A percentile compares a stretch with the other conserved stretches of the same genome.
phyloP scores from a whole-genome alignment of 306 rosid genomes.

The Purshia tridentata region DNA sequence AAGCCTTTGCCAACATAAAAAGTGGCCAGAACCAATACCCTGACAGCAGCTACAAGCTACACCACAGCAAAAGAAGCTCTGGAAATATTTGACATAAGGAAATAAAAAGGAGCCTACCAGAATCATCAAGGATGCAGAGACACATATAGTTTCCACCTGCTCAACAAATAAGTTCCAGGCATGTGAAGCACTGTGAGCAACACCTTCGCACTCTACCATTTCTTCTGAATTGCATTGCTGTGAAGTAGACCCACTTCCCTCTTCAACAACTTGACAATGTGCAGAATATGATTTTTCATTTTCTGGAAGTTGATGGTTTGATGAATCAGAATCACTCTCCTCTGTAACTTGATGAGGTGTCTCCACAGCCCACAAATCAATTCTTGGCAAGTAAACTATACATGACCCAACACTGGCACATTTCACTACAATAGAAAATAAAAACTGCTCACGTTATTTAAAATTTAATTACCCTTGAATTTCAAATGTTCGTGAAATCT shows the following conservation, averaged over 20 bases:
- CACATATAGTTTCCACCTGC: constrained; percentile 77
- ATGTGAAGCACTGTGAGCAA: constrained; percentile 46
- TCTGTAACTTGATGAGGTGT: constrained; percentile 40
- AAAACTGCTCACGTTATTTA: background rate
- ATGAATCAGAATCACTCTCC: constrained; percentile 45
- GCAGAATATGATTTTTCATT: constrained; percentile 30
- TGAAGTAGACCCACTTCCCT: constrained; percentile 34
- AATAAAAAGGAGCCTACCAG: constrained; percentile 46
- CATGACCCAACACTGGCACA: constrained; percentile 64
- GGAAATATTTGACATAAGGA: background rate
- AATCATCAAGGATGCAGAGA: constrained; percentile 71
- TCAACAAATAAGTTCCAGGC: constrained; percentile 87
- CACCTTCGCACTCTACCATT: constrained; percentile 30
- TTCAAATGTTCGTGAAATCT: background rate
- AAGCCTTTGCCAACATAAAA: background rate
- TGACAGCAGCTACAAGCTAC: background rate
- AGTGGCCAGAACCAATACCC: background rate
- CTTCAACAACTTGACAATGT: constrained; percentile 32
- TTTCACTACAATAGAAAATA: constrained; percentile 63
- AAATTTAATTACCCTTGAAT: background rate
- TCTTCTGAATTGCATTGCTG: constrained; percentile 40
- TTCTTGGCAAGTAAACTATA: constrained; percentile 84
- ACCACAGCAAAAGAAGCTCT: background rate
- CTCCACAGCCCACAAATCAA: constrained; percentile 89
- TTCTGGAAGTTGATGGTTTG: constrained; percentile 29